Evolutionary conservation across 2,329 filamentous ascomycete genomes (phyloP).

Genomic region (Sarocladium brachiariae): DNA sequence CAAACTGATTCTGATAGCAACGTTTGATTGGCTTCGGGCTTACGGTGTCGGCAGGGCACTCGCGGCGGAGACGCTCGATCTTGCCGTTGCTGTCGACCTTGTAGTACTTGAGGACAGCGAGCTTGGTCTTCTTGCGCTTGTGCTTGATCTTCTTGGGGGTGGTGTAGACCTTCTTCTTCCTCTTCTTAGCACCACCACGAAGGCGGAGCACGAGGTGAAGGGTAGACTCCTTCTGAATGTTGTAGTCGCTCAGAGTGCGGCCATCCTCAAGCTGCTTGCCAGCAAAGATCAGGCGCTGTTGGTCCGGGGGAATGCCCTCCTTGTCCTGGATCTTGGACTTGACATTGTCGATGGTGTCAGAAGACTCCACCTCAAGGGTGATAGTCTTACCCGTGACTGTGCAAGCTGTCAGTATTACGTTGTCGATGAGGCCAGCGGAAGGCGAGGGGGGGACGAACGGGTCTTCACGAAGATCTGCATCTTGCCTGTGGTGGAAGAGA

Average conservation of each 20-base stretch:
- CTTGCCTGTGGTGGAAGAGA: constrained; percentile 45
- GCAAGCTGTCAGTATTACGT: too few species aligned
- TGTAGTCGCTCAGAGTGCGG: constrained; percentile 98
- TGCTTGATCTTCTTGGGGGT: constrained; percentile 99
- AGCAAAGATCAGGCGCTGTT: constrained; percentile 99
- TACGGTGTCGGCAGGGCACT: constrained; percentile 89
- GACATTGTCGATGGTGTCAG: constrained; percentile 99
- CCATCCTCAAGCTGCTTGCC: constrained; percentile 99
- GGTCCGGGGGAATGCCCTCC: constrained; percentile 98
- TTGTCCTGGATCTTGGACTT: constrained; percentile 99
- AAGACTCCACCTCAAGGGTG: constrained; percentile 99
- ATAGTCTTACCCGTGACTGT: constrained; percentile 97
- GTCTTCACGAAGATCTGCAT: constrained; percentile 76
- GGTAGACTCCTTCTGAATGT: constrained; percentile 99
- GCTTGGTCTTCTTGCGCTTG: constrained; percentile 99
- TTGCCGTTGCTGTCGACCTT: constrained; percentile 99
- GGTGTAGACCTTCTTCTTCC: constrained; percentile 99
- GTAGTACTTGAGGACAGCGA: constrained; percentile 99
- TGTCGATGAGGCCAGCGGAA: not conserved
- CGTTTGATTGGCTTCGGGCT: too few species aligned
- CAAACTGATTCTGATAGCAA: too few species aligned
- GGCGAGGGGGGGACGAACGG: constrained; percentile 24
- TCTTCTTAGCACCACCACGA: constrained; percentile 98
- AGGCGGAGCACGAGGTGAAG: constrained; percentile 97
- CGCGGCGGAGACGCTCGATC: constrained; percentile 97